Percentiles rank a stretch among this genome's conserved stretches.
Evolutionary conservation across 345 rosid species (phyloP).

Genomic region (Angophora floribunda): DNA sequence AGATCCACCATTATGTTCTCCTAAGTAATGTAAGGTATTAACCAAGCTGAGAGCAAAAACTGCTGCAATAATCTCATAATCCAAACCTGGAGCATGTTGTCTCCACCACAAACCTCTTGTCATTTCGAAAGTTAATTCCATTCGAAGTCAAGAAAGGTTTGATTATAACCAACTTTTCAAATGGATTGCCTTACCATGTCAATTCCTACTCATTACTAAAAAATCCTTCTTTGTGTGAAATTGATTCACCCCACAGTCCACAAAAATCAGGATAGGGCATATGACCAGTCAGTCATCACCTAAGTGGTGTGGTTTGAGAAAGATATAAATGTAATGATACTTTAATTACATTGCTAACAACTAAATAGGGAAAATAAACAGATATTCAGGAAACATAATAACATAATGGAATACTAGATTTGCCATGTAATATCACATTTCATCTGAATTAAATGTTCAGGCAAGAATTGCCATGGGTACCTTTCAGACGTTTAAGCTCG

Average conservation of each 20-base stretch:
- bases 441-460: neutral
- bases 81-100: neutral
- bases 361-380: neutral
- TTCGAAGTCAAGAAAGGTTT: neutral
- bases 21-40: neutral
- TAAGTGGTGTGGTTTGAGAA: neutral
- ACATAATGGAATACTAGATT: neutral
- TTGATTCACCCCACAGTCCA: neutral
- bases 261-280: neutral
- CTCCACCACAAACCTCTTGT: neutral
- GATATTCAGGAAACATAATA: neutral
- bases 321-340: neutral
- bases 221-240: neutral
- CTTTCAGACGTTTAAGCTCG: constrained; percentile 54
- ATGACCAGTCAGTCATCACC: neutral
- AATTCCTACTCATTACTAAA: neutral
- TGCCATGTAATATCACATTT: neutral
- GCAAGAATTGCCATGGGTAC: constrained; percentile 15
- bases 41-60: neutral
- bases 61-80: neutral
- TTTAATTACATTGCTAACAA: neutral
- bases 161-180: neutral
- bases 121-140: neutral
- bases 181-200: neutral
- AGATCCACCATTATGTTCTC: neutral